Evolutionary conservation across 495 filamentous ascomycete genomes (phyloP), one percentile per base, ranked within the genome.

Genomic region (Margaritispora aquatica): DNA sequence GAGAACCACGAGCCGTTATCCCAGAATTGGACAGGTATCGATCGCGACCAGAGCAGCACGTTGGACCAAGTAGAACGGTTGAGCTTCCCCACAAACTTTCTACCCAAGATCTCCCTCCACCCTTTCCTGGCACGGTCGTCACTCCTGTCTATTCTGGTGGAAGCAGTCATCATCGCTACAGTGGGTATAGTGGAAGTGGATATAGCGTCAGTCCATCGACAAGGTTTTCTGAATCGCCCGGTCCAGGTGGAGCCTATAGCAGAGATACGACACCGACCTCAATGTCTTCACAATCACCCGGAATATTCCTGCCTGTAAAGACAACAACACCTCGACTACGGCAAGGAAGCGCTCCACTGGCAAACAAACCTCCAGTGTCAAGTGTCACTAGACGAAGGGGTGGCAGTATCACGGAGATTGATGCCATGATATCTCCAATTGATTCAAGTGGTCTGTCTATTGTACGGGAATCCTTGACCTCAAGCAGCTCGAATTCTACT

Each of bases 261-360:
- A 81, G 88, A 64, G 87, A 90, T 44, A 96, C 94, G 10, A 97
- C 94, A 1, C 92, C 94, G 1, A 96, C 92, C n/a, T 96, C 94
- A 8, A 83, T 92, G 67, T 96, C 92, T 8, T 97, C 94, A n/a
- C 88, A 94, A 69, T 98, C 94, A 34, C 92, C 94, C 11, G 88
- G 90, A 1, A 80, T 90, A 36, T 69, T 88, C 58, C 74, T 70
- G 29, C 83, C 89, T 20, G 72, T 71, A 1, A 84, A 88, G 57
- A 65, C 77, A 61, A 57, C 27, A 9, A 72, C 77, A 31, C 66
- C 81, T 27, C 81, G 84, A 58, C 69, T 79, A 34, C 79, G 80
- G 71, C 86, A 86, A 68, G 75, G 76, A 22, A 91, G 86, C 63
- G 38, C 38, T 44, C 84, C 85, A 78, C 48, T 78, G 82, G 60